Evolutionary conservation across 129 eudicot species (phyloP).

Genomic region (Saussurea involucrata): DNA sequence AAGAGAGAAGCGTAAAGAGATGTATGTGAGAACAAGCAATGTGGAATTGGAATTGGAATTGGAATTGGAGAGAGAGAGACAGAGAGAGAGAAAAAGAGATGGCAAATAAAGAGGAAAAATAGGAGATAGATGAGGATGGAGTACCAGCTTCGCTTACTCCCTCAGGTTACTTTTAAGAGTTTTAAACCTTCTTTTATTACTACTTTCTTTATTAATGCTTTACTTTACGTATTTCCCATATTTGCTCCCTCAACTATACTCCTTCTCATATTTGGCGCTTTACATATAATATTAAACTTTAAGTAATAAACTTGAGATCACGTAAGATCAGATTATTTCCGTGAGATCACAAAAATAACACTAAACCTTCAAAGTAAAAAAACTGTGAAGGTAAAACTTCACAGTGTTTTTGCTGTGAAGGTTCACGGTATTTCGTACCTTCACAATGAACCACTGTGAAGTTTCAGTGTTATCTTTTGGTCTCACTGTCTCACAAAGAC

Average conservation of each 20-base stretch:
- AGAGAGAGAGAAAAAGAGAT: conserved; percentile 16
- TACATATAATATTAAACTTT: too few species aligned
- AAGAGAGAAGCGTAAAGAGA: conserved; percentile 29
- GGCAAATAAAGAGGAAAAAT: conserved; percentile 29
- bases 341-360: too few species aligned
- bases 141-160: conserved; percentile 34
- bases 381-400: too few species aligned
- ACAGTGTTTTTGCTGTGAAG: too few species aligned
- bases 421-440: too few species aligned
- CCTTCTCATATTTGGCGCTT: background rate
- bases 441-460: too few species aligned
- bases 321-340: too few species aligned
- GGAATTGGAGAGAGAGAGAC: conserved; percentile 9
- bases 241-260: background rate
- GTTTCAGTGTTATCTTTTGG: too few species aligned
- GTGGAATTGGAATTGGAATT: conserved; percentile 19
- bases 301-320: too few species aligned
- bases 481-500: too few species aligned
- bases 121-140: conserved; percentile 44
- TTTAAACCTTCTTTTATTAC: conserved; percentile 22
- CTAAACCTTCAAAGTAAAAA: too few species aligned
- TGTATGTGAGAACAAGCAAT: conserved; percentile 9
- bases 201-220: conserved; percentile 24
- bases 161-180: conserved; percentile 21
- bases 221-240: background rate